Conservation (phyloP, 139 green algal genomes). For the Tetradesmus lagerheimii region DNA sequence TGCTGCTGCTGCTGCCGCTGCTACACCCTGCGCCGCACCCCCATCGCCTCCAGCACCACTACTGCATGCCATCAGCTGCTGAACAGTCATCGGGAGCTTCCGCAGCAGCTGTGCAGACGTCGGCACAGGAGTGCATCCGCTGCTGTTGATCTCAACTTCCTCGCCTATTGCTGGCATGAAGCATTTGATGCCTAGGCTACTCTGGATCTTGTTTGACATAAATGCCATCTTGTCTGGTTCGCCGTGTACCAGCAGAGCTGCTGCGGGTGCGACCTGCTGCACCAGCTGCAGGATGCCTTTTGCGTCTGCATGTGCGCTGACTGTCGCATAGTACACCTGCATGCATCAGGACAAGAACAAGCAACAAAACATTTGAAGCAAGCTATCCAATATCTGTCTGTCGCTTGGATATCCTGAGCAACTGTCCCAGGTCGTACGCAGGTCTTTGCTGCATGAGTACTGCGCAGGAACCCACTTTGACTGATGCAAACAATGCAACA, state of each 20-base stretch:
- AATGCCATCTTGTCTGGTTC: constrained; percentile 79
- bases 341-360: not conserved
- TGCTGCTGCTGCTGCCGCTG: not conserved
- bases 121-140: not conserved
- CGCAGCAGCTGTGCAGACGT: constrained; percentile 17
- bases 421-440: no score
- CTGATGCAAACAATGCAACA: no score
- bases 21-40: not conserved
- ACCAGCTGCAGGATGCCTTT: constrained; percentile 78
- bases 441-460: no score
- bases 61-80: not conserved
- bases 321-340: constrained; percentile 70
- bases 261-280: constrained; percentile 54
- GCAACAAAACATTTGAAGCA: no score
- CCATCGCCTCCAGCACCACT: not conserved
- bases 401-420: no score
- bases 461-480: no score
- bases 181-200: constrained; percentile 26
- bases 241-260: constrained; percentile 83
- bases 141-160: not conserved
- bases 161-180: constrained; percentile 16
- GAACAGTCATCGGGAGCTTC: not conserved
- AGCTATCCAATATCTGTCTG: no score
- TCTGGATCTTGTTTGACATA: constrained; percentile 49
- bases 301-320: constrained; percentile 80